Conservation (phyloP, 140 eudicot genomes). For the Erigeron philadelphicus region DNA sequence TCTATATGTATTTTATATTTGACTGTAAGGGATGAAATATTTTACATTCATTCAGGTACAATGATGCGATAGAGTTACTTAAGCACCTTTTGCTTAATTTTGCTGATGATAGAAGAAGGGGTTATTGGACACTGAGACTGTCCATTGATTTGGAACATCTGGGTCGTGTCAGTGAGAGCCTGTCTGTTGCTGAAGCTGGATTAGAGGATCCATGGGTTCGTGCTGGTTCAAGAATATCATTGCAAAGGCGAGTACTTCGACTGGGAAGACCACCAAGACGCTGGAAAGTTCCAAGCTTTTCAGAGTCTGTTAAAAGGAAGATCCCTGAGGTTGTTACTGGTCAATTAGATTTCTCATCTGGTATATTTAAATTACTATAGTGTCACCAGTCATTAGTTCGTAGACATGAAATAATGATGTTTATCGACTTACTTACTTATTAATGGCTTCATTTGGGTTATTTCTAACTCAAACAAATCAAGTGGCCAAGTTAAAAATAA, state of each 20-base stretch:
- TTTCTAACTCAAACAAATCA: not conserved
- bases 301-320: slow-evolving; percentile 69
- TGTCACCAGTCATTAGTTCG: not conserved
- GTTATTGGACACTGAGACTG: slow-evolving; percentile 90
- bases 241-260: slow-evolving; percentile 83
- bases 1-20: not conserved
- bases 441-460: not conserved
- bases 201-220: slow-evolving; percentile 82
- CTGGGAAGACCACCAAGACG: slow-evolving; percentile 93
- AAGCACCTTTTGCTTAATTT: slow-evolving; percentile 48
- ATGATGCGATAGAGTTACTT: slow-evolving; percentile 68
- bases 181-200: slow-evolving; percentile 71
- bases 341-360: not conserved
- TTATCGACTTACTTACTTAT: not conserved
- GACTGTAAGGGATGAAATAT: slow-evolving; percentile 8
- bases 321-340: slow-evolving; percentile 59
- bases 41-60: slow-evolving; percentile 44
- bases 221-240: slow-evolving; percentile 76
- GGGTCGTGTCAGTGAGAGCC: slow-evolving; percentile 67
- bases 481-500: not conserved
- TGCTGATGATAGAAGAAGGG: slow-evolving; percentile 75
- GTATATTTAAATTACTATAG: slow-evolving; percentile 1
- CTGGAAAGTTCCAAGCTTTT: slow-evolving; percentile 73
- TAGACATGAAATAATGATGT: slow-evolving; percentile 4
- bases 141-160: slow-evolving; percentile 85